Evolutionary conservation across 306 rosid genomes (phyloP).

Genomic region (Lotus japonicus): DNA sequence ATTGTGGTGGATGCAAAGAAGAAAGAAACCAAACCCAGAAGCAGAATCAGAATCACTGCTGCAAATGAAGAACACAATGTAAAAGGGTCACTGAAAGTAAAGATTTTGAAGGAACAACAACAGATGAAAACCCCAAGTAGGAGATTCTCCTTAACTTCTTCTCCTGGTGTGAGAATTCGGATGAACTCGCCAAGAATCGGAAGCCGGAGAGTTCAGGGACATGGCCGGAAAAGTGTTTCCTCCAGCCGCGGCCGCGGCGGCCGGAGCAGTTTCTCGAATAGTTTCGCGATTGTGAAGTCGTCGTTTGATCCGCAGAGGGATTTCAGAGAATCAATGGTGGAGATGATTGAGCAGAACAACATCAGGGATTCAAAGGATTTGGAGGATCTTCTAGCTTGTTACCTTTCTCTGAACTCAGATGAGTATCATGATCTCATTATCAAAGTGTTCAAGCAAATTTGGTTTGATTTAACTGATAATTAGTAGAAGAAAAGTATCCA

Average conservation of each 20-base stretch:
- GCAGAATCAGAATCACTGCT: slow-evolving; percentile 22
- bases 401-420: slow-evolving; percentile 78
- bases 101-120: slow-evolving; percentile 17
- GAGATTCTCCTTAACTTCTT: slow-evolving; percentile 42
- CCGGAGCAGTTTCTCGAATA: slow-evolving; percentile 52
- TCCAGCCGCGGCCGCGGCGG: not conserved
- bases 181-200: slow-evolving; percentile 55
- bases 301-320: slow-evolving; percentile 81
- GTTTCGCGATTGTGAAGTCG: slow-evolving; percentile 80
- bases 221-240: slow-evolving; percentile 39
- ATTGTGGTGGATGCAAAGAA: slow-evolving; percentile 21
- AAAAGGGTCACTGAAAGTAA: slow-evolving; percentile 28
- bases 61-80: not conserved
- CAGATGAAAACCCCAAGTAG: slow-evolving; percentile 17
- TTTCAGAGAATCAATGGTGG: slow-evolving; percentile 93
- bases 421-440: slow-evolving; percentile 89
- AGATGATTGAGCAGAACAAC: slow-evolving; percentile 88
- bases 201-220: slow-evolving; percentile 22
- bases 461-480: slow-evolving; percentile 75
- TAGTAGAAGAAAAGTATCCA: slow-evolving; percentile 19
- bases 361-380: slow-evolving; percentile 76
- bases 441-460: slow-evolving; percentile 92
- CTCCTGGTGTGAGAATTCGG: slow-evolving; percentile 60
- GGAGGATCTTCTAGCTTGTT: slow-evolving; percentile 97
- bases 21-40: slow-evolving; percentile 29